A percentile compares a stretch with the other conserved stretches of the same genome.
These are phyloP conservation scores for Cronartium quercuum DNA, from an alignment of 1,284 basidiomycete genomes.

Conservation along the genomic window DNA sequence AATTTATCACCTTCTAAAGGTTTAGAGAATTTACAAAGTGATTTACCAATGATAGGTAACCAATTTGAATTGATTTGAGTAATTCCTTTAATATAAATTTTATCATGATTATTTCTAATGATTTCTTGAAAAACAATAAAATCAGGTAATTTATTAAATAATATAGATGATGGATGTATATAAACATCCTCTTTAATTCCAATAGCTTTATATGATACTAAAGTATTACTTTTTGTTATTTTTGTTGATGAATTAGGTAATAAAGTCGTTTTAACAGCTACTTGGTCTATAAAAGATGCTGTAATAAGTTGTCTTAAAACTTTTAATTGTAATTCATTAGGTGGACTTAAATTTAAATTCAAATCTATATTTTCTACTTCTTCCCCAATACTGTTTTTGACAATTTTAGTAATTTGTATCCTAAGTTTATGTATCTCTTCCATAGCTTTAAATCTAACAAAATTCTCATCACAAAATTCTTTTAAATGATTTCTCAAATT, in stretches of 20 bases:
- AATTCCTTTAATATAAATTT: constrained; percentile 77
- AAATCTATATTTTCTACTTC: constrained; percentile 22
- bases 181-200: constrained; percentile 80
- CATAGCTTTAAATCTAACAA: constrained; percentile 72
- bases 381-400: constrained; percentile 63
- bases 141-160: constrained; percentile 72
- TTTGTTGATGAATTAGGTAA: constrained; percentile 54
- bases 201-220: constrained; percentile 76
- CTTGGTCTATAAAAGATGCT: constrained; percentile 90
- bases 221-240: constrained; percentile 66
- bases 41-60: constrained; percentile 71
- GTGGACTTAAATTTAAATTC: constrained; percentile 42
- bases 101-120: constrained; percentile 58
- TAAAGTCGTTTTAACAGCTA: constrained; percentile 84
- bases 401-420: constrained; percentile 76
- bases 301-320: constrained; percentile 80
- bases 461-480: constrained; percentile 79
- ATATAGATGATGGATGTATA: constrained; percentile 80
- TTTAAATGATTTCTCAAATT: constrained; percentile 44
- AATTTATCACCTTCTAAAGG: constrained; percentile 57
- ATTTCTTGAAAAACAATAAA: constrained; percentile 81
- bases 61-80: constrained; percentile 84
- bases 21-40: constrained; percentile 82
- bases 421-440: constrained; percentile 98
- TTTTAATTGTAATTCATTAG: constrained; percentile 62